Conservation (phyloP, 129 eudicot species). For the Escallonia herrerae region DNA sequence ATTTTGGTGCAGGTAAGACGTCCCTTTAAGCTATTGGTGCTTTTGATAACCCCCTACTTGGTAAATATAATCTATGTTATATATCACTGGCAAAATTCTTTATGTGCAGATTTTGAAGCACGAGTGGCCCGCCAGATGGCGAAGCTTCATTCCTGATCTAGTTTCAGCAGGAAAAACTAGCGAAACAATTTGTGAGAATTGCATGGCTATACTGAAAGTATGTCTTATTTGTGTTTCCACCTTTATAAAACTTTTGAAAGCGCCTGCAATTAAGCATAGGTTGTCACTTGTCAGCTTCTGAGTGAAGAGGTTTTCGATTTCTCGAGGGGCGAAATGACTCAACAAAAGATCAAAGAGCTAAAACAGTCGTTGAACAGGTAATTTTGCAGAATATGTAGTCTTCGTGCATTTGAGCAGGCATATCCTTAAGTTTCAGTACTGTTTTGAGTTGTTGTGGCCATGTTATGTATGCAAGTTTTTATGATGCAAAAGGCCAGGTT, state of each 20-base stretch:
- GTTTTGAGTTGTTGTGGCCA: not conserved
- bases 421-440: not conserved
- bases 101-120: slow-evolving; percentile 79
- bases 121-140: slow-evolving; percentile 98
- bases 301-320: slow-evolving; percentile 99
- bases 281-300: slow-evolving; percentile 47
- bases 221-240: not conserved
- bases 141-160: slow-evolving; percentile 81
- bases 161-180: slow-evolving; percentile 94
- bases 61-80: no score
- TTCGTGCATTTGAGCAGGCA: not conserved
- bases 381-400: not conserved
- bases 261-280: not conserved
- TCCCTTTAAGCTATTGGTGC: not conserved
- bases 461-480: not conserved
- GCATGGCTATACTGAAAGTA: slow-evolving; percentile 98
- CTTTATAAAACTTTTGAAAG: slow-evolving; percentile 1
- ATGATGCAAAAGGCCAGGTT: no score
- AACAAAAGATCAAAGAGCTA: slow-evolving; percentile 92
- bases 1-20: slow-evolving; percentile 81
- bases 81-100: not conserved
- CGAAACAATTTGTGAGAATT: slow-evolving; percentile 95
- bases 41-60: not conserved
- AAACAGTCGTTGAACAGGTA: slow-evolving; percentile 93
- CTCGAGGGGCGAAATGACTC: slow-evolving; percentile 99